A percentile compares a stretch with the other conserved stretches of the same genome.
phyloP scores from a whole-genome alignment of 345 rosid genomes.

The Hibiscus tridactylites region DNA sequence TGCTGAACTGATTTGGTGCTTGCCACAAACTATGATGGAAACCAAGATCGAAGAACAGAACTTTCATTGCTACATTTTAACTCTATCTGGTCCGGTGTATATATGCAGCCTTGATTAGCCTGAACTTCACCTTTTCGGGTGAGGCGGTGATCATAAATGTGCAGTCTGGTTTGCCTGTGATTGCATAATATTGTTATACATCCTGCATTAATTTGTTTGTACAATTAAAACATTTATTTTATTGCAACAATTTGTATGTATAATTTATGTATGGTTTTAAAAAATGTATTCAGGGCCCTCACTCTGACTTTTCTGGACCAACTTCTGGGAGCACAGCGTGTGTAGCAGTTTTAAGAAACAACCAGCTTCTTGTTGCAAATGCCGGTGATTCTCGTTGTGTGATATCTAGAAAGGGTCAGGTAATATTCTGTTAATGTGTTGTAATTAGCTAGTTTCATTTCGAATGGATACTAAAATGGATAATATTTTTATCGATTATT shows the following conservation, averaged over 20 bases:
- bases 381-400: slow-evolving; percentile 97
- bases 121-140: no score
- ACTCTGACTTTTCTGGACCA: slow-evolving; percentile 89
- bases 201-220: background rate
- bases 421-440: slow-evolving; percentile 16
- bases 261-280: background rate
- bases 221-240: background rate
- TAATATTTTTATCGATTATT: background rate
- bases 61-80: background rate
- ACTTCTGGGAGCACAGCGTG: slow-evolving; percentile 91
- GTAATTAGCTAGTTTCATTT: background rate
- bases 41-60: background rate
- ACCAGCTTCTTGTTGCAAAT: slow-evolving; percentile 73
- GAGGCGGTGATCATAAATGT: background rate
- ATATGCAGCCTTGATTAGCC: background rate
- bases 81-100: background rate
- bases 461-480: background rate
- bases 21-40: background rate
- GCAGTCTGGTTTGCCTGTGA: background rate
- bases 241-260: background rate
- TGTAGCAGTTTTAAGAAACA: slow-evolving; percentile 64
- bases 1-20: background rate
- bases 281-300: slow-evolving; percentile 57
- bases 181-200: background rate
- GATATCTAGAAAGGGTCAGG: slow-evolving; percentile 92